Percentiles rank a stretch among this genome's conserved stretches.
phyloP scores from a whole-genome alignment of 2,329 filamentous ascomycete species.

The Penicillium paneum region DNA sequence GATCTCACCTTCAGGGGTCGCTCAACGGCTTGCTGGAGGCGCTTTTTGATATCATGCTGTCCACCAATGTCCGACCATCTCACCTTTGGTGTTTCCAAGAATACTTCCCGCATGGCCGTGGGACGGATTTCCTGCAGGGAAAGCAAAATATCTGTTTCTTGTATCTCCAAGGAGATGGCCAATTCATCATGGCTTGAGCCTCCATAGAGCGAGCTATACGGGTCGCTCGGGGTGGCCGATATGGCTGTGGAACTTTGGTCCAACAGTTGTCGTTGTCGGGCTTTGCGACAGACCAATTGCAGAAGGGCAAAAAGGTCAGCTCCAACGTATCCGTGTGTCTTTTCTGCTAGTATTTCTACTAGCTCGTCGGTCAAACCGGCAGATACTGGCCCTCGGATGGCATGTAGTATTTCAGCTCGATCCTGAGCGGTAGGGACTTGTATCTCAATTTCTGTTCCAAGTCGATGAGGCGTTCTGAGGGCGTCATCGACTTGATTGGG shows the following conservation, averaged over 20 bases:
- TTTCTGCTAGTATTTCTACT: conserved; percentile 62
- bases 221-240: background rate
- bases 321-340: conserved; percentile 84
- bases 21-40: conserved; percentile 56
- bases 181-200: conserved; percentile 11
- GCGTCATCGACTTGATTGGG: conserved; percentile 67
- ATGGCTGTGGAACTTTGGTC: conserved; percentile 4
- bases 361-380: conserved; percentile 51
- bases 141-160: conserved; percentile 35
- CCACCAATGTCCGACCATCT: conserved; percentile 87
- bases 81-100: conserved; percentile 81
- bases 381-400: conserved; percentile 49
- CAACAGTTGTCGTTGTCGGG: conserved; percentile 33
- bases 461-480: conserved; percentile 63
- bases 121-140: conserved; percentile 70
- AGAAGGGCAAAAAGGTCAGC: conserved; percentile 69
- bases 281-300: conserved; percentile 48
- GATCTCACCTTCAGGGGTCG: conserved; percentile 54
- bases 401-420: conserved; percentile 70
- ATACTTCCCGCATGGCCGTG: conserved; percentile 83
- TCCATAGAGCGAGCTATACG: background rate
- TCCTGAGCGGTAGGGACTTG: conserved; percentile 71
- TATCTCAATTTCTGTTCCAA: conserved; percentile 67
- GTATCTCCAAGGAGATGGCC: conserved; percentile 30
- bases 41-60: conserved; percentile 71